Evolutionary conservation across 148 eudicot species (phyloP), one percentile per base, ranked within the genome.

Genomic region (Rhododendron simsii): DNA sequence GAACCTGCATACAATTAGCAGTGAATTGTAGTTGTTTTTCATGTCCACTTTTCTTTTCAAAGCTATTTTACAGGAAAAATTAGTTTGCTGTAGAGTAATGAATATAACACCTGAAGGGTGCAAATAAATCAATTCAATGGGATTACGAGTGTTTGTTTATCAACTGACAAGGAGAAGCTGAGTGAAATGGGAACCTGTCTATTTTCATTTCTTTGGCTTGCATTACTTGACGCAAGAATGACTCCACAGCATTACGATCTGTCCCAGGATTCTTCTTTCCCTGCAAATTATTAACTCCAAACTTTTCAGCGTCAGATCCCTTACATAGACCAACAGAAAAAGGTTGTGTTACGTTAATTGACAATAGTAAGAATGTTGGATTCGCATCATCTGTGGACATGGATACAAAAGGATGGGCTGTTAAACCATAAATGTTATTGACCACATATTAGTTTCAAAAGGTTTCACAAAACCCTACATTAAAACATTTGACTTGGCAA

Each of bases 261-360:
- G 99, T 97, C 73, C 95, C 98, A 2, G 98, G 99, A 88, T 97
- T 97, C 83, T 86, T 94, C 92, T 95, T 97, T 59, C 98, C 98
- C 98, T 97, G 90, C 89, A 90, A 90, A 75, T 35, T 23, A 80
- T 65, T 18, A 18, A 74, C 45, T 48, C 50, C 79, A 33, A 82
- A 59, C 82, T 48, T 47, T 44, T 80, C 59, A 48, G 82, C 20
- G 13, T 48, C 37, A 28, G 59, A 80, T 44, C 50, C 28, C 30
- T 80, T n/a, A 48, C 0, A 11, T 26, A n/a, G 48, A 44, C 5
- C 82, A n/a, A 23, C 30, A 80, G 39, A 71, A 50, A 50, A 53
- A 44, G 23, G 45, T 11, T 33, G 11, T 33, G 39, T 26, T 26
- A 55, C 30, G 3, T 26, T 48, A 20, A 55, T 81, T 81, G 69